These are phyloP conservation scores for Crithidia mellificae DNA, from an alignment of 208 protist genomes.

Conservation along the genomic window DNA sequence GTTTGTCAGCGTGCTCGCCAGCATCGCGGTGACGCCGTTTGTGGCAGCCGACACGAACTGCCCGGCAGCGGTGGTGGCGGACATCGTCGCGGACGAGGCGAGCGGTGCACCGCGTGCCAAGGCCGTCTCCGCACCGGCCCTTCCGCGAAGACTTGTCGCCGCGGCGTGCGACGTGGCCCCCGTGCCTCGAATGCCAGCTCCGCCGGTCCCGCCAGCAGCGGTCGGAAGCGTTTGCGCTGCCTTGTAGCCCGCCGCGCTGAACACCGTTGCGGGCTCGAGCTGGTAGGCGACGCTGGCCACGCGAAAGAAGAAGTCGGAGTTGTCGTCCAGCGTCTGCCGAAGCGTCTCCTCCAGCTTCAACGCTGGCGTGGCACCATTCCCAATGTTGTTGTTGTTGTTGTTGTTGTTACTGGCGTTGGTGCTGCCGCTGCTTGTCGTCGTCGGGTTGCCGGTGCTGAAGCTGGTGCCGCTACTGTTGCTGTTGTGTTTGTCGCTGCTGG, in stretches of 20 bases:
- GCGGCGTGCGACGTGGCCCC: neutral
- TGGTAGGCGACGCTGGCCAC: conserved; percentile 41
- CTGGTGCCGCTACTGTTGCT: neutral
- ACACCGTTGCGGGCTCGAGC: conserved; percentile 17
- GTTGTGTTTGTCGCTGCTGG: neutral
- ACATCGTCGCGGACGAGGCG: too few species aligned
- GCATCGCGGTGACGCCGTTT: conserved; percentile 23
- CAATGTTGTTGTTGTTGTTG: neutral
- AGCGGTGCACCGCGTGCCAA: neutral
- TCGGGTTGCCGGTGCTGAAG: too few species aligned
- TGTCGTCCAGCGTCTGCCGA: conserved; percentile 23
- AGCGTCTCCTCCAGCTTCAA: conserved; percentile 23
- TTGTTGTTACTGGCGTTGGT: neutral
- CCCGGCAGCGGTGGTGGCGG: neutral
- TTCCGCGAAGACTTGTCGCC: neutral
- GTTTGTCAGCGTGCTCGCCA: conserved; percentile 16
- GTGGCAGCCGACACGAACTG: conserved; percentile 12
- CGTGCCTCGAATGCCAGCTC: neutral
- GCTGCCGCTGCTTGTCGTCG: neutral
- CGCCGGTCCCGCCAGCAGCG: neutral
- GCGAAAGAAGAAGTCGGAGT: conserved; percentile 43
- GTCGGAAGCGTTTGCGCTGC: conserved; percentile 6
- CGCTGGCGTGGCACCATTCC: neutral
- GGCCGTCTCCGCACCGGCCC: neutral
- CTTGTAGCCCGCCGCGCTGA: neutral